A percentile compares a stretch with the other conserved stretches of the same genome.
phyloP scores from a whole-genome alignment of 352 stramenopile genomes.

The Blastocystis sp. region DNA sequence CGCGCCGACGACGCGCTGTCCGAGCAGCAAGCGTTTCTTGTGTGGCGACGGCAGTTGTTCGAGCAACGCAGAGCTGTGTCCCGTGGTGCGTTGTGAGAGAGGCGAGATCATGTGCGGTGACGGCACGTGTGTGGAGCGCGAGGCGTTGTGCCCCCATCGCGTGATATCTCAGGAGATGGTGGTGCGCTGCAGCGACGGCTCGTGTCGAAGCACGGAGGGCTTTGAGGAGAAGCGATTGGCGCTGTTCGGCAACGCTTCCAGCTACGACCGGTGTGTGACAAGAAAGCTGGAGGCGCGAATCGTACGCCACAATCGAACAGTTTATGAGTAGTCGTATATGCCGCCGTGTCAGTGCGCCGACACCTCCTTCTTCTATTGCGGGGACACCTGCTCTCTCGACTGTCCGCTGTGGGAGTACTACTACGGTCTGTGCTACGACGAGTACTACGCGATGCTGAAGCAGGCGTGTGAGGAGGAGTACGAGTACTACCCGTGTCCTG shows the following conservation, averaged over 20 bases:
- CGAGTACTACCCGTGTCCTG: slow-evolving; percentile 58
- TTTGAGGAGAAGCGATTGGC: background rate
- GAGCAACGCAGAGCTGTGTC: slow-evolving; percentile 25
- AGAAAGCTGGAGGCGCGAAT: slow-evolving; percentile 11
- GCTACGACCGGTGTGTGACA: background rate
- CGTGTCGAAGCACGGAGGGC: background rate
- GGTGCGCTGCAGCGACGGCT: slow-evolving; percentile 33
- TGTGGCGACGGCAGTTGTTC: slow-evolving; percentile 50
- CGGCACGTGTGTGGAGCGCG: background rate
- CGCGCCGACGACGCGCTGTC: background rate
- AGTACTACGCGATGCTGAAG: background rate
- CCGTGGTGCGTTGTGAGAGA: background rate
- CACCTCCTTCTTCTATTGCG: slow-evolving; percentile 10
- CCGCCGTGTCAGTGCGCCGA: slow-evolving; percentile 37
- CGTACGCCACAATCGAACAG: background rate
- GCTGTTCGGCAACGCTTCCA: slow-evolving; percentile 2
- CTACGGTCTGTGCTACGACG: slow-evolving; percentile 16
- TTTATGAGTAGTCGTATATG: background rate
- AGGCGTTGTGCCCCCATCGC: slow-evolving; percentile 5
- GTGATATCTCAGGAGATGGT: background rate
- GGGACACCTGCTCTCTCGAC: background rate
- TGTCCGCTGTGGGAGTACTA: slow-evolving; percentile 16
- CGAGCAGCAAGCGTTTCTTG: slow-evolving; percentile 2
- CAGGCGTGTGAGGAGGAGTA: background rate
- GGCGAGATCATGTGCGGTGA: slow-evolving; percentile 45